Base-by-base conservation (phyloP, 495 filamentous ascomycete species). In the Letharia lupina region DNA sequence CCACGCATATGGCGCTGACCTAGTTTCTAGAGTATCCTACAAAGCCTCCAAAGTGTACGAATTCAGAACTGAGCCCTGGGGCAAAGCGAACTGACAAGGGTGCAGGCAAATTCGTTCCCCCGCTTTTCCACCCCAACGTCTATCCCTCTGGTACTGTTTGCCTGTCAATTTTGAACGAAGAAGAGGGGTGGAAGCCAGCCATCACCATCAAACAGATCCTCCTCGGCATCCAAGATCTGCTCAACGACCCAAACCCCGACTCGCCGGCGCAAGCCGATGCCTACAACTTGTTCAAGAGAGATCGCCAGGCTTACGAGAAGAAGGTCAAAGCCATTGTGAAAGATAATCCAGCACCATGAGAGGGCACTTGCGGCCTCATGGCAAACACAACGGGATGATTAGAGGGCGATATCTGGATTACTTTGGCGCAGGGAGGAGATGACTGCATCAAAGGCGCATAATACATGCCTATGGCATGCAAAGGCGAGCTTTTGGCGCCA, bases 151-250 rank as follows among this genome's bases (percentile, higher is more conserved):
- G 94, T 64, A 98, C 94, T 28, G 95, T 99, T 62, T 99, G 94
- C 74, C 84, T 99, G 16, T 96, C 91, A 20, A 99, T 99, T 70
- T 77, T 99, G 65, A 99, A 99, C 76, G 95, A 99, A 75, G 94
- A 99, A 68, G 94, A 99, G 73, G 94, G 89, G 12, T 99, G 95
- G 94, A 91, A 93, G 74, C 94, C 94, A 12, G 93, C 95, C 2
- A 99, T 98, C 73, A 99, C 95, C 7, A 91, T 98, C 74, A 96
- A 96, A 77, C 91, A 96, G 73, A 96, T 99, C 67, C 85, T 98
- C 11, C 84, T 98, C 4, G 94, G 94, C 50, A 93, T 98, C 60
- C 94, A 99, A 75, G 93, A 96, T 71, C 83, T 99, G 11, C 83
- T 99, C 11, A 86, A 99, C 72, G 92, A 98, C 71, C 95, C 95